These are phyloP conservation scores for Mycosphaerelloides madeirae DNA, from an alignment of 2,329 filamentous ascomycete species.

Conservation along the genomic window DNA sequence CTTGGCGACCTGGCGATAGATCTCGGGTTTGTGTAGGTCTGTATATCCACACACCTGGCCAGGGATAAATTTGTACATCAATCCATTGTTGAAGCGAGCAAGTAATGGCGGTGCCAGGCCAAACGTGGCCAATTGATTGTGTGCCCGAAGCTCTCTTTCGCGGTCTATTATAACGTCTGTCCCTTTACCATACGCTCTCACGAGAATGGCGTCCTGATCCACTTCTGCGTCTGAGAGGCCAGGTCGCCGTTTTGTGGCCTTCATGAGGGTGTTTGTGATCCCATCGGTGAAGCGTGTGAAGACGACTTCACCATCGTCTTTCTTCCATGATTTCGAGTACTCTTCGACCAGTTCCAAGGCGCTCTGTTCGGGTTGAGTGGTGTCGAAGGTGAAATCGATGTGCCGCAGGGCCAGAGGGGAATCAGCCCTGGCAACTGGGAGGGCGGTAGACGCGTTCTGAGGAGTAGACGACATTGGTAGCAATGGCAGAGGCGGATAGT, in stretches of 20 bases:
- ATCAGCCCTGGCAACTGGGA: slow-evolving; percentile 25
- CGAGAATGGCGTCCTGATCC: slow-evolving; percentile 78
- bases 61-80: slow-evolving; percentile 86
- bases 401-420: slow-evolving; percentile 37
- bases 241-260: slow-evolving; percentile 65
- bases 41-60: slow-evolving; percentile 74
- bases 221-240: slow-evolving; percentile 71
- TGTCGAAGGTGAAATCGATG: slow-evolving; percentile 75
- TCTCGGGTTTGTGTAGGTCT: slow-evolving; percentile 68
- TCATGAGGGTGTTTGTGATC: slow-evolving; percentile 91
- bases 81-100: slow-evolving; percentile 90
- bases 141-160: slow-evolving; percentile 62
- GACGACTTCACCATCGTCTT: slow-evolving; percentile 67
- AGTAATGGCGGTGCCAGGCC: slow-evolving; percentile 81
- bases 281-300: slow-evolving; percentile 93
- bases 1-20: slow-evolving; percentile 79
- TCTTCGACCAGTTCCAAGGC: slow-evolving; percentile 74
- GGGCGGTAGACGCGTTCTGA: slow-evolving; percentile 20
- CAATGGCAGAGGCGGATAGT: slow-evolving; percentile 10
- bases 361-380: slow-evolving; percentile 69
- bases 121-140: slow-evolving; percentile 79
- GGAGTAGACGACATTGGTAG: slow-evolving; percentile 20
- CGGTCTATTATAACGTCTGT: slow-evolving; percentile 95
- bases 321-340: slow-evolving; percentile 77
- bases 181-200: slow-evolving; percentile 89